Base-by-base conservation (phyloP, 2,329 filamentous ascomycete species). In the Trichoderma gracile region DNA sequence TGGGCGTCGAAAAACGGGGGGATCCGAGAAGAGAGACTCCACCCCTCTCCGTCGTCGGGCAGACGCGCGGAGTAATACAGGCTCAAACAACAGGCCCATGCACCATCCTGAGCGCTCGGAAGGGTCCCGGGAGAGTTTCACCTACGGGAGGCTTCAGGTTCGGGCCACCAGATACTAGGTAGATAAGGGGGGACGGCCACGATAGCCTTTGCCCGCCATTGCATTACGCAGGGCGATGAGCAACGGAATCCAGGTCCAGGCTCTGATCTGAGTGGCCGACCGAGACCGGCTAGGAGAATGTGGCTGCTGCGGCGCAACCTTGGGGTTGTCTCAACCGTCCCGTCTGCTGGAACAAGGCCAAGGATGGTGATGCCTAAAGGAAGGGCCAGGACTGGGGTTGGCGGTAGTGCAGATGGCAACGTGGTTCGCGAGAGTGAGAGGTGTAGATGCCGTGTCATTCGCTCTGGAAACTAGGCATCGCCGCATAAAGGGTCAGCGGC, bases 181-280 rank as follows among this genome's bases (percentile, higher is more conserved):
- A 54, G 59, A 55, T 63, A 63, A 63, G 59, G 25, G 12, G 17
- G 33, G 10, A 19, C 15, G 33, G 30, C 21, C 25, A 38, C 21
- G 54, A 57, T 57, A 21, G 21, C 40, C 43, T 21, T 23, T n/a
- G 15, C 30, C 8, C 38, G 14, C n/a, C 38, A 38, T 38, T 38
- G 33, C 33, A 63, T 63, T 63, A 64, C 61, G 38, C 61, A 58
- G 53, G 30, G 33, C n/a, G n/a, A 64, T 64, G 61, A 64, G 61
- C 61, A 64, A 58, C 58, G 3, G 61, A 52, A 58, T 64, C 25
- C 33, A 5, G 21, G 14, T 12, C n/a, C 43, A 52, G 7, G 49
- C 49, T 52, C n/a, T 45, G 43, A 52, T 15, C 27, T 21, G 19
- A 49, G 52, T 49, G 43, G 30, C 42, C 60, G 23, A 56, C 60